Evolutionary conservation across 176 grass and related monocot genomes (phyloP), one percentile per base, ranked within the genome.

Genomic region (Tuctoria greenei): DNA sequence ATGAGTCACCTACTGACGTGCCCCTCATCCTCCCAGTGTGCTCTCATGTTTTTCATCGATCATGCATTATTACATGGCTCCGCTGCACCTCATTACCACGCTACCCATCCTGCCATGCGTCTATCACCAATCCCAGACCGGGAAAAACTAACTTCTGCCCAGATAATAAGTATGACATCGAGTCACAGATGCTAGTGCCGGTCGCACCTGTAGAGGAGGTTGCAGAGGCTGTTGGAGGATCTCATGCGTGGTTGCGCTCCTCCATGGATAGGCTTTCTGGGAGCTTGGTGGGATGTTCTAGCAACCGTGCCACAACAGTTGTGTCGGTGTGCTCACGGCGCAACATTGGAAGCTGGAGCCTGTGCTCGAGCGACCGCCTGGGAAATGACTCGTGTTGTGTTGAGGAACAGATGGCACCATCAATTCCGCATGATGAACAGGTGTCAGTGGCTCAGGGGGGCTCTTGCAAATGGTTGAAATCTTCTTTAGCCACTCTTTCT

Each of bases 231-330:
- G 74, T 83, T 9, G 74, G 85, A 71, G 7, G 1, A 8, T 62
- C 51, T 61, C 61, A 17, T 44, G 85, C 79, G 35, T 83, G 74
- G 79, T 34, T 83, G 20, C 41, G 67, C 43, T 78, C 74, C 66
- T 87, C 85, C 1, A 6, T 87, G 6, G 79, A 77, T 37, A 82
- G 67, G 57, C 52, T 87, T 23, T 87, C 85, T 16, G 61, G 51
- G 4, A 73, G 74, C 35, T 87, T 69, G 79, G 68, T 52, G 35
- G 67, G 24, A 41, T 87, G 68, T 51, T 87, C 68, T 43, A 78
- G 79, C 61, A 82, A 41, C 37, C 35, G 17, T 54, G 79, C 79
- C 67, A 78, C 61, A 51, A 41, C 66, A 24, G 79, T 38, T 28
- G 66, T 82, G 55, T 79, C 50, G 0, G 61, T 72, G 34, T 78